Base-by-base conservation (phyloP, 306 rosid species). In the Pueraria montana region DNA sequence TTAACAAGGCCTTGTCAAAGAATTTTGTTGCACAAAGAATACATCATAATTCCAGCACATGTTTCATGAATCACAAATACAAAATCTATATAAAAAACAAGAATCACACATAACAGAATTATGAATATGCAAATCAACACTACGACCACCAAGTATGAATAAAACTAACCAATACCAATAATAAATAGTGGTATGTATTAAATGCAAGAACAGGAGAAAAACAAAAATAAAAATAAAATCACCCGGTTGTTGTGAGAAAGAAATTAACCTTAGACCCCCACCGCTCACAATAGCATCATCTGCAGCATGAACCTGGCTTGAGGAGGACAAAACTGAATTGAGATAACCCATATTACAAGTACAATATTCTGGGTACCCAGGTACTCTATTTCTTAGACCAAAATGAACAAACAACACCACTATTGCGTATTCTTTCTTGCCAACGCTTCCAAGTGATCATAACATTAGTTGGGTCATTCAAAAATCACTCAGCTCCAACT, bases 231-330 rank as follows among this genome's bases (percentile, higher is more conserved):
- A 24, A 6, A 61, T 12, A 63, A 14, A 61, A 61, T 0, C 16
- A 64, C 5, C 11, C 42, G 14, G 7, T 42, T 43, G 2, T 27
- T 27, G 32, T 4, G 18, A 49, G 58, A 40, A 61, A 43, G 78
- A 65, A 26, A 9, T 30, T 56, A 78, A 95, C 98, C 98, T 95
- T 88, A 87, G 89, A 81, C 97, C 98, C 0, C 97, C 97, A 14
- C 98, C 97, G 91, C 90, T 93, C 4, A 85, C 97, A 23, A 96
- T 94, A 17, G 93, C 88, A 43, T 93, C 95, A 50, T 89, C 94
- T 24, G 88, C 77, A 68, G 90, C 85, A 84, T 85, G 90, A 87
- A 90, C 88, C 84, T 90, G 97, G 85, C 76, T 89, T 45, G 97
- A 86, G 83, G 97, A 83, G 64, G 98, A 68, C 70, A 91, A 81